phyloP scores from a whole-genome alignment of 345 rosid genomes.

The Citrus inodora region DNA sequence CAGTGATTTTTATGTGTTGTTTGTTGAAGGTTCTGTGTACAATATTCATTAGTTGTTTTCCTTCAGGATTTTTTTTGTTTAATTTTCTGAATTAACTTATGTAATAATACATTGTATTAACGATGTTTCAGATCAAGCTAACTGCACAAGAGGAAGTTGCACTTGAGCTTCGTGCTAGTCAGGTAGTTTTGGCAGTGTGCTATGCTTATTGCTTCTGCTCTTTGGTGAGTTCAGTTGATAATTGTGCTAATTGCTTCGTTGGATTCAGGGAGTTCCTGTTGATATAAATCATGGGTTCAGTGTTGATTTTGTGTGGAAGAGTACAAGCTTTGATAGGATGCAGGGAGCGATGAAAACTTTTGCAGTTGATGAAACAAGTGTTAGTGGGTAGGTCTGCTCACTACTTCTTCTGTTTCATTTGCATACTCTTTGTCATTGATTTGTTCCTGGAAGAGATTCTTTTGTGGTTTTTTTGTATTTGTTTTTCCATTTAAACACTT shows the following conservation, averaged over 20 bases:
- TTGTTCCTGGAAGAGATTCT: background rate
- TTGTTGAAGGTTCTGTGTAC: background rate
- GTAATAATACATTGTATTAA: constrained; percentile 1
- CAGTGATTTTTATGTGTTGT: background rate
- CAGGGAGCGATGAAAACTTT: constrained; percentile 99
- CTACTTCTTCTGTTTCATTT: constrained; percentile 7
- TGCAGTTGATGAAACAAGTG: constrained; percentile 99
- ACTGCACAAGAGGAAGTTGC: constrained; percentile 99
- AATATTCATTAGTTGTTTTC: background rate
- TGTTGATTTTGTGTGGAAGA: constrained; percentile 99
- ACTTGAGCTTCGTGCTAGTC: constrained; percentile 97
- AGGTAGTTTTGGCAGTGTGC: constrained; percentile 48
- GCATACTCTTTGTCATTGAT: background rate
- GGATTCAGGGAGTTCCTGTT: constrained; percentile 83
- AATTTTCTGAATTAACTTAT: background rate
- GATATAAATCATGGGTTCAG: constrained; percentile 92
- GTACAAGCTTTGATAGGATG: constrained; percentile 99
- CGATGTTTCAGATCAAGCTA: constrained; percentile 69
- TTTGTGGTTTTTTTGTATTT: background rate
- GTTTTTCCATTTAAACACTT: background rate
- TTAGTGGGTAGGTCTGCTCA: constrained; percentile 78
- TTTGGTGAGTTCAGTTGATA: background rate
- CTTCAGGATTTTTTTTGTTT: background rate
- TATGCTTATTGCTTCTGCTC: constrained; percentile 5
- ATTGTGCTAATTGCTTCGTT: constrained; percentile 11